Percentiles rank a stretch among this genome's conserved stretches.
Evolutionary conservation across 1,284 basidiomycete species (phyloP).

Genomic region (Pholiota adiposa): DNA sequence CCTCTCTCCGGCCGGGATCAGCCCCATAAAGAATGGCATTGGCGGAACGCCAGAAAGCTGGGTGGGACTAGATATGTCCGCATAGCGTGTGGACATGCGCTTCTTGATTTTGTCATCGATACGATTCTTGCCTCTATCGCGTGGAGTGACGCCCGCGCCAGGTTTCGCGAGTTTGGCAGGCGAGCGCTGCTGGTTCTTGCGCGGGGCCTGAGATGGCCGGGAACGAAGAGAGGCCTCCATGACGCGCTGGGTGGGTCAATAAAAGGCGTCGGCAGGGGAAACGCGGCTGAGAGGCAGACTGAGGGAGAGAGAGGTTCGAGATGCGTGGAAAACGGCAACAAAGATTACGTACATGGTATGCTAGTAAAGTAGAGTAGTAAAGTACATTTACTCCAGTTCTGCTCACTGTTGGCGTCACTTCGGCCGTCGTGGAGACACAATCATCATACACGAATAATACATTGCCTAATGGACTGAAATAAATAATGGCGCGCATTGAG

Average conservation of each 20-base stretch:
- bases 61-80: conserved; percentile 74
- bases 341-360: background rate
- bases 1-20: conserved; percentile 27
- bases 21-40: conserved; percentile 54
- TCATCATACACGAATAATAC: background rate
- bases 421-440: background rate
- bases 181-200: conserved; percentile 40
- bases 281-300: background rate
- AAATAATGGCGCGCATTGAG: background rate
- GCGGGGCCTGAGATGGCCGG: conserved; percentile 53
- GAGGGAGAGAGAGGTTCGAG: background rate
- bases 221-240: conserved; percentile 76
- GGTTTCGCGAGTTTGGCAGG: conserved; percentile 48
- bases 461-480: background rate
- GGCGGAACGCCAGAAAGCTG: conserved; percentile 51
- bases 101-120: conserved; percentile 95
- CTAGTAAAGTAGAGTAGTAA: no score
- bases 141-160: conserved; percentile 32
- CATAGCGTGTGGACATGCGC: conserved; percentile 90
- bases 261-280: background rate
- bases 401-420: background rate
- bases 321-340: background rate
- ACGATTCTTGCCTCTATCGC: conserved; percentile 64
- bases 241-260: conserved; percentile 2
- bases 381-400: no score